Percentiles rank a stretch among this genome's conserved stretches.
Evolutionary conservation across 805 yeast species (phyloP).

Genomic region (Hanseniaspora pseudoguilliermondii): DNA sequence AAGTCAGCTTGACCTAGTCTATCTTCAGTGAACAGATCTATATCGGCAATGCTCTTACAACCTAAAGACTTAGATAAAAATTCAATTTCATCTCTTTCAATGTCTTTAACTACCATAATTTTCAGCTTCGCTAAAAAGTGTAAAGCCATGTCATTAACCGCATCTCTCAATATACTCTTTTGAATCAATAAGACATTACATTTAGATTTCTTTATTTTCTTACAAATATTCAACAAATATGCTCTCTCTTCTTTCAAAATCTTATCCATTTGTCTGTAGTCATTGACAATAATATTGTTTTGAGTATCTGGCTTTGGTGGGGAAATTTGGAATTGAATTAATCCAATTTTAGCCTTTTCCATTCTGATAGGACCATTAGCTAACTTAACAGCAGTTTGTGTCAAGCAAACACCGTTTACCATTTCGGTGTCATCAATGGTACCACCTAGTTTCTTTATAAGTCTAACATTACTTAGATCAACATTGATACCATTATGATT

Average conservation of each 20-base stretch:
- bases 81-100: slow-evolving; percentile 92
- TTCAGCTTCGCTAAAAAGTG: slow-evolving; percentile 89
- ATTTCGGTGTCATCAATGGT: slow-evolving; percentile 93
- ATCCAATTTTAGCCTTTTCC: slow-evolving; percentile 85
- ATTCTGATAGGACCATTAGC: slow-evolving; percentile 94
- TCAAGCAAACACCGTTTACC: slow-evolving; percentile 83
- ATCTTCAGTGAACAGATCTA: slow-evolving; percentile 85
- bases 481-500: slow-evolving; percentile 33
- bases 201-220: slow-evolving; percentile 90
- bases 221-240: slow-evolving; percentile 84
- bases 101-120: slow-evolving; percentile 87
- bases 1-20: slow-evolving; percentile 84
- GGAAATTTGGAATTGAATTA: slow-evolving; percentile 85
- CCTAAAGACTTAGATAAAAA: slow-evolving; percentile 72
- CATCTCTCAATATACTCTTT: slow-evolving; percentile 87
- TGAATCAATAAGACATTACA: slow-evolving; percentile 86
- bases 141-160: slow-evolving; percentile 85
- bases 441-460: slow-evolving; percentile 91
- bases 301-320: slow-evolving; percentile 98
- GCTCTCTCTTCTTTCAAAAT: slow-evolving; percentile 96
- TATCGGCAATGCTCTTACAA: slow-evolving; percentile 91
- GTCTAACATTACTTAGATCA: slow-evolving; percentile 75
- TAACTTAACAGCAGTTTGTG: slow-evolving; percentile 74
- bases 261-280: slow-evolving; percentile 98
- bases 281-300: slow-evolving; percentile 92